phyloP scores from a whole-genome alignment of 768 basidiomycete species.

The Hemileccinum rubropunctum region DNA sequence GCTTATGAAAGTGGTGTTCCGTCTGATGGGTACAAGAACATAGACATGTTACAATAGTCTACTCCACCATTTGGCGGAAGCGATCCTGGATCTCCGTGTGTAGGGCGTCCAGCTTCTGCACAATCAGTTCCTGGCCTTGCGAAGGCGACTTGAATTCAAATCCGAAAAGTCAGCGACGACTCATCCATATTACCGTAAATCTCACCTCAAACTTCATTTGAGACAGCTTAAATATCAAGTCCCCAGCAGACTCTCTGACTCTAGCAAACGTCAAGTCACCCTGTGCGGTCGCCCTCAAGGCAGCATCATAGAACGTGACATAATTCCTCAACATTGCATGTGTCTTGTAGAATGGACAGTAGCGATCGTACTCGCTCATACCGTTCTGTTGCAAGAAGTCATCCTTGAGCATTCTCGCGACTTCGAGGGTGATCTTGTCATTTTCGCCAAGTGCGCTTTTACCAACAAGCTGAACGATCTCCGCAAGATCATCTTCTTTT shows the following conservation, averaged over 20 bases:
- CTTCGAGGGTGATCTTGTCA: constrained; percentile 98
- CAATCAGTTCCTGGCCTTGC: constrained; percentile 82
- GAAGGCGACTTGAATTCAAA: constrained; percentile 71
- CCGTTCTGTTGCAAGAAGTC: constrained; percentile 98
- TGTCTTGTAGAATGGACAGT: constrained; percentile 99
- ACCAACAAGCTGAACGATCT: constrained; percentile 99
- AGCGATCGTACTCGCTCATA: constrained; percentile 96
- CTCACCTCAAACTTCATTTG: constrained; percentile 98
- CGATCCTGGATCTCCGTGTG: constrained; percentile 89
- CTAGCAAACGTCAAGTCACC: constrained; percentile 81
- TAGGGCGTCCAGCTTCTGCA: constrained; percentile 76
- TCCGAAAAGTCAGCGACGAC: constrained; percentile 9
- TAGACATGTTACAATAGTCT: constrained; percentile 23
- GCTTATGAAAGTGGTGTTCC: constrained; percentile 18
- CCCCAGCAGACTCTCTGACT: constrained; percentile 83
- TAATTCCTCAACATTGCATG: constrained; percentile 94
- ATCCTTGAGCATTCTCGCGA: constrained; percentile 95
- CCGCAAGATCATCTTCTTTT: constrained; percentile 97
- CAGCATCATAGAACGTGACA: constrained; percentile 90
- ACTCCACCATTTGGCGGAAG: constrained; percentile 85
- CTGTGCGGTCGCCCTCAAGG: constrained; percentile 79
- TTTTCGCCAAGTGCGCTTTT: constrained; percentile 96
- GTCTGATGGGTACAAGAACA: constrained; percentile 20
- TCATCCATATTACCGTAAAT: neutral
- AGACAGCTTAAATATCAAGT: constrained; percentile 95